These are phyloP conservation scores for Ogataea trehaloabstinens DNA, from an alignment of 805 yeast genomes.

Conservation along the genomic window DNA sequence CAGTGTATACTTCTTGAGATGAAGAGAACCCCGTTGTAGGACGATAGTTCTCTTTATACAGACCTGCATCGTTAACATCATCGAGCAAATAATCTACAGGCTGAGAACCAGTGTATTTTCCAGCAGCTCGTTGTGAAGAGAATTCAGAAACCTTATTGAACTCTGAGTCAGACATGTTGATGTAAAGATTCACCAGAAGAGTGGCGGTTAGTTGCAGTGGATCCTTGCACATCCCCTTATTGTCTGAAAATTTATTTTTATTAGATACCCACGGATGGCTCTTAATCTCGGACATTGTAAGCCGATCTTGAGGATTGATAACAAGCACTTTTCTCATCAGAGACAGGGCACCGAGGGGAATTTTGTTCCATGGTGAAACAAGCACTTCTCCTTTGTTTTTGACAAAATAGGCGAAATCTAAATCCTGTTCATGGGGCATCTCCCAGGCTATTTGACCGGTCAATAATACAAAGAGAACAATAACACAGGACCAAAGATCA, in stretches of 20 bases:
- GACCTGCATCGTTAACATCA: constrained; percentile 29
- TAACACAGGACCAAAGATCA: constrained; percentile 72
- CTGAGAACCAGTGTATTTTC: constrained; percentile 40
- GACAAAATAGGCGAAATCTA: constrained; percentile 35
- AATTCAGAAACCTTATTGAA: constrained; percentile 30
- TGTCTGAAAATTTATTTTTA: constrained; percentile 40
- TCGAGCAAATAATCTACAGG: constrained; percentile 42
- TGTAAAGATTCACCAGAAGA: constrained; percentile 49
- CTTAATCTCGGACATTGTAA: constrained; percentile 38
- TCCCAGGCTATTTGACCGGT: constrained; percentile 76
- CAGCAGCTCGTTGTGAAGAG: constrained; percentile 21
- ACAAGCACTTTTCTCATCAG: constrained; percentile 52
- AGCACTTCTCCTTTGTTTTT: constrained; percentile 45
- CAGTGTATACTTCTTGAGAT: constrained; percentile 43
- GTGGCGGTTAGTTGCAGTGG: constrained; percentile 49
- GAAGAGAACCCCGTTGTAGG: constrained; percentile 29
- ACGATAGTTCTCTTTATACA: constrained; percentile 27
- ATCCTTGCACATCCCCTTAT: constrained; percentile 51
- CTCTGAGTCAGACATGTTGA: constrained; percentile 52
- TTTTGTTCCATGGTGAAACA: constrained; percentile 52
- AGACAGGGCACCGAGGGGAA: constrained; percentile 49
- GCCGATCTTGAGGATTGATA: constrained; percentile 45
- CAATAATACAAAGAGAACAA: constrained; percentile 57
- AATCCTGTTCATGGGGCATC: constrained; percentile 53
- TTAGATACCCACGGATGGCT: constrained; percentile 56